Conservation (phyloP, 1,139 yeast species). For the Yamadazyma pseudoaaseri region DNA sequence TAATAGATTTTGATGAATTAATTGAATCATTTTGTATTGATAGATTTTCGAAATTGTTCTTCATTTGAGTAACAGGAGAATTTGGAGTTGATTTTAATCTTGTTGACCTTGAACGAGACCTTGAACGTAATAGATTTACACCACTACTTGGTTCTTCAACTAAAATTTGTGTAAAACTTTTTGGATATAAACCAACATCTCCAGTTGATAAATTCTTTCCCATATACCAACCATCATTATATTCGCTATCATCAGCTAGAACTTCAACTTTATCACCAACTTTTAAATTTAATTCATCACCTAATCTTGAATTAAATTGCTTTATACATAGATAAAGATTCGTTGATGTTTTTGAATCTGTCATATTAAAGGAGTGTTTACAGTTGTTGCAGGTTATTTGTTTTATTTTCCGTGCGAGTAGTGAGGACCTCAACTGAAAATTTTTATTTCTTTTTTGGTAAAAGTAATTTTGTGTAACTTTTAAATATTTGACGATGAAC, state of each 20-base stretch:
- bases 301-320: conserved; percentile 81
- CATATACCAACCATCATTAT: conserved; percentile 97
- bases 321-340: conserved; percentile 61
- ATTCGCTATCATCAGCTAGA: conserved; percentile 87
- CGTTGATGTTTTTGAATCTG: not conserved
- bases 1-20: conserved; percentile 1
- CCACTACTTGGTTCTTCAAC: conserved; percentile 16
- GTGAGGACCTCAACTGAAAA: not conserved
- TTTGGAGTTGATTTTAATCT: conserved; percentile 33
- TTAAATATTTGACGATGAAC: no score
- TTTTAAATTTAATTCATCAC: conserved; percentile 78
- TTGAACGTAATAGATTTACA: conserved; percentile 27
- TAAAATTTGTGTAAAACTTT: conserved; percentile 66
- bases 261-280: conserved; percentile 89
- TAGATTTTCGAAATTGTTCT: conserved; percentile 20
- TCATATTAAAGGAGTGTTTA: no score
- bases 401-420: no score
- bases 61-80: conserved; percentile 13
- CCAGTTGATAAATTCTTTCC: conserved; percentile 74
- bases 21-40: conserved; percentile 1
- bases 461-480: not conserved
- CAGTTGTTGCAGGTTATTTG: no score
- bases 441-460: no score
- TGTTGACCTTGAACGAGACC: conserved; percentile 54
- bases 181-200: conserved; percentile 86